Evolutionary conservation across 2,329 filamentous ascomycete genomes (phyloP).

Genomic region (Colletotrichum cuscutae): DNA sequence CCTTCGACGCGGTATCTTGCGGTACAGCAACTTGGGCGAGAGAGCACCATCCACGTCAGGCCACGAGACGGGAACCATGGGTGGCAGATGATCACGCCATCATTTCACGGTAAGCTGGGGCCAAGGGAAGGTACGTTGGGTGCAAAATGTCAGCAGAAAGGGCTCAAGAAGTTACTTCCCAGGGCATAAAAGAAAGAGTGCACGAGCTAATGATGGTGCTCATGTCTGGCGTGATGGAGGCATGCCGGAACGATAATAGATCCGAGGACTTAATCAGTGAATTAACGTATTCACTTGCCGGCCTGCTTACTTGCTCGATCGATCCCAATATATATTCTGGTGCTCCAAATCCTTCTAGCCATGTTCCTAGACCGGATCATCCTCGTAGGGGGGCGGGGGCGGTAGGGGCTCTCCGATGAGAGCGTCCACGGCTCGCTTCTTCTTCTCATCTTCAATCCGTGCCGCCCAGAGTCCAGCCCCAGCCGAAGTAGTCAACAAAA

Average conservation of each 20-base stretch:
- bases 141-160: background rate
- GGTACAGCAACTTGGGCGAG: background rate
- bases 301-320: background rate
- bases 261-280: background rate
- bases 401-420: conserved; percentile 40
- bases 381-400: conserved; percentile 50
- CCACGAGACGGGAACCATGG: no score
- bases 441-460: conserved; percentile 73
- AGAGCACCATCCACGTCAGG: background rate
- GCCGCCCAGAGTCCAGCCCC: conserved; percentile 90
- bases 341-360: background rate
- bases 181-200: background rate
- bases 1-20: background rate
- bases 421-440: conserved; percentile 38
- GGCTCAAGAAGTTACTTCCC: background rate
- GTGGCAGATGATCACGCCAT: background rate
- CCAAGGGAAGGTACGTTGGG: background rate
- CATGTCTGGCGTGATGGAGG: background rate
- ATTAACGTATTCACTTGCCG: no score
- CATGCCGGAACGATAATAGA: no score
- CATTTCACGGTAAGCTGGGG: background rate
- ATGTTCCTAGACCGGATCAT: conserved; percentile 45
- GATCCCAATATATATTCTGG: background rate
- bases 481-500: conserved; percentile 86
- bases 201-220: background rate